Base-by-base conservation (phyloP, 148 eudicot genomes). In the Rhododendron mucronatum region DNA sequence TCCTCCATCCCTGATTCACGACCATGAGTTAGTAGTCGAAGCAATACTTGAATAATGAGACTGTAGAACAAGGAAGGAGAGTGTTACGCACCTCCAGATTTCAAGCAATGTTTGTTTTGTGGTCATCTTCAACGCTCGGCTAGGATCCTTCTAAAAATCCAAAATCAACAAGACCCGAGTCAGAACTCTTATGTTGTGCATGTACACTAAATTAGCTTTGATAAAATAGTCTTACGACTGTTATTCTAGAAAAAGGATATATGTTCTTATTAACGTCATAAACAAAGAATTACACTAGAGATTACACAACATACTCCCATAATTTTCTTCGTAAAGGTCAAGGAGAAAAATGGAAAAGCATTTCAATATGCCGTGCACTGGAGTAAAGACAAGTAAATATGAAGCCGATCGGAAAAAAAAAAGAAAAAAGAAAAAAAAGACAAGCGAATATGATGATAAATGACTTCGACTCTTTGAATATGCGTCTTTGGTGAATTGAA, bases 1-100 rank as follows among this genome's bases (percentile, higher is more conserved):
- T 3, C 98, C 96, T 87, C 98, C 97, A 92, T 93, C 97, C 90
- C 99, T 96, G 94, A n/a, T 85, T 39, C 73, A 87, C 3, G 57
- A 11, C 21, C 55, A 44, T n/a, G 50, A 48, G 16, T 39, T 12
- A 79, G 26, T 12, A 79, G 20, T 51, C 74, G 18, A 37, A 67
- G 51, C 50, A 80, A 7, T 75, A 55, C 81, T 21, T 55, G 13
- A n/a, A 18, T 3, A 74, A 50, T 12, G 44, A 84, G 80, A 18
- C n/a, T 41, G 61, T 12, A 53, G 51, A 75, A 84, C 21, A 50
- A 71, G 47, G 47, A 51, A 4, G 73, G 7, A 74, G 69, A 23
- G 21, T 11, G 33, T 21, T 51, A 55, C 89, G 15, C 90, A 96
- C 98, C 99, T 95, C 96, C 95, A 94, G 80, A 96, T 95, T 87